Base-by-base conservation (phyloP, 1,139 yeast genomes). In the Pichia sp. region DNA sequence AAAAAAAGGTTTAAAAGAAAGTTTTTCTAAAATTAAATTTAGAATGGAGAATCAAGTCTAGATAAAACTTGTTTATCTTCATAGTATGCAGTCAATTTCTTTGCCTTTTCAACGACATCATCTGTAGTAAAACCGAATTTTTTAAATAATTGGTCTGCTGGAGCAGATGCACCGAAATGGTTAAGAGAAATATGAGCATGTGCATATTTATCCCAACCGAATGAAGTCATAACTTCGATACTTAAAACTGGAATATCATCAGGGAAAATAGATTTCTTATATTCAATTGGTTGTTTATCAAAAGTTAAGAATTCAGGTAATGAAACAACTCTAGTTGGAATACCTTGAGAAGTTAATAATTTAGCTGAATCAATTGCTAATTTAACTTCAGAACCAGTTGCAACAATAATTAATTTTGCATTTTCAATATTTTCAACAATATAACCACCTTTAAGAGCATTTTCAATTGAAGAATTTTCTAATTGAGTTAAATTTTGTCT, bases 401-500 rank as follows among this genome's bases (percentile, higher is more conserved):
- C 76, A 54, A 85, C 92, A 56, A 92, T 68, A 64, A 87, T 82
- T 53, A 92, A 65, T 58, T 86, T 87, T 46, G 97, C 86, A 56
- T 76, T 70, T 47, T 73, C 78, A 42, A 63, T 69, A 43, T 74
- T 77, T 58, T 74, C 72, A 57, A 75, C 62, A 55, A 85, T 78
- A 78, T 92, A 92, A 68, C 96, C 99, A 80, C 99, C 99, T 76
- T 84, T 87, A 53, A 78, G 55, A 47, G 98, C 97, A 71, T 83
- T 83, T 75, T 87, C 97, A 56, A 92, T 76, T 45, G 92, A 70
- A 42, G 97, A 87, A 60, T 96, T 96, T 67, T 82, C 95, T 64
- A 92, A 80, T 71, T 92, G 97, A 52, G 98, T 97, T 66, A 92
- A 74, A 83, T 87, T 87, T 75, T 94, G 98, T 78, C 99, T 90